A percentile compares a stretch with the other conserved stretches of the same genome.
Evolutionary conservation across 495 filamentous ascomycete genomes (phyloP).

Genomic region (Rusavskia elegans): DNA sequence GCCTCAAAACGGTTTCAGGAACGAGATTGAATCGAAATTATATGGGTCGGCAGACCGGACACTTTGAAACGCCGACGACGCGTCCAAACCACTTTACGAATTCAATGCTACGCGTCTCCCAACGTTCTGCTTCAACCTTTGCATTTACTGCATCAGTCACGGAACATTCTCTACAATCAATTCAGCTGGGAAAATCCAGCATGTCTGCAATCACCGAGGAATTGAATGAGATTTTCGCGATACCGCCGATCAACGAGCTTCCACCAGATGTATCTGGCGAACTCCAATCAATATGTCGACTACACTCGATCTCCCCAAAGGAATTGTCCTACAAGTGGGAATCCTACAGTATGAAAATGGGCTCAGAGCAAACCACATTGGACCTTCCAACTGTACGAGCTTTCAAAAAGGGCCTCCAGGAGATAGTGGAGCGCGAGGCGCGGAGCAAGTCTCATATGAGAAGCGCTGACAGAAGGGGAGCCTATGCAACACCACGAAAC

Average conservation of each 20-base stretch:
- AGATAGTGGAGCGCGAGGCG: conserved; percentile 59
- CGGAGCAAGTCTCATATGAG: conserved; percentile 40
- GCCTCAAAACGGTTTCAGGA: neutral
- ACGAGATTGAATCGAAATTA: neutral
- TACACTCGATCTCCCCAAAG: conserved; percentile 59
- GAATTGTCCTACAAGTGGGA: conserved; percentile 98
- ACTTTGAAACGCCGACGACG: no score
- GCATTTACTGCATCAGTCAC: no score
- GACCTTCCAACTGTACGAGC: conserved; percentile 49
- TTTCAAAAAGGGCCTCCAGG: conserved; percentile 78
- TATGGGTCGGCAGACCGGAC: no score
- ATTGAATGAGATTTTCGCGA: conserved; percentile 53
- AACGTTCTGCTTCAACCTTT: no score
- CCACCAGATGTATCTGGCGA: conserved; percentile 60
- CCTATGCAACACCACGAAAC: conserved; percentile 47
- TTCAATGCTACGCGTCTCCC: no score
- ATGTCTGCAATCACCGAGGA: conserved; percentile 42
- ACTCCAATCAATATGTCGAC: conserved; percentile 65
- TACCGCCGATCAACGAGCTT: conserved; percentile 36
- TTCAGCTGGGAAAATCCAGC: neutral
- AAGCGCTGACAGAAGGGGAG: conserved; percentile 45
- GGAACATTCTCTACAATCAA: no score
- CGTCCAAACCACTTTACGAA: no score
- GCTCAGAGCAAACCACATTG: conserved; percentile 52
- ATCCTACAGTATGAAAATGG: conserved; percentile 88